These are phyloP conservation scores for Leucocoprinus leucothites DNA, from an alignment of 768 basidiomycete species.

Conservation along the genomic window DNA sequence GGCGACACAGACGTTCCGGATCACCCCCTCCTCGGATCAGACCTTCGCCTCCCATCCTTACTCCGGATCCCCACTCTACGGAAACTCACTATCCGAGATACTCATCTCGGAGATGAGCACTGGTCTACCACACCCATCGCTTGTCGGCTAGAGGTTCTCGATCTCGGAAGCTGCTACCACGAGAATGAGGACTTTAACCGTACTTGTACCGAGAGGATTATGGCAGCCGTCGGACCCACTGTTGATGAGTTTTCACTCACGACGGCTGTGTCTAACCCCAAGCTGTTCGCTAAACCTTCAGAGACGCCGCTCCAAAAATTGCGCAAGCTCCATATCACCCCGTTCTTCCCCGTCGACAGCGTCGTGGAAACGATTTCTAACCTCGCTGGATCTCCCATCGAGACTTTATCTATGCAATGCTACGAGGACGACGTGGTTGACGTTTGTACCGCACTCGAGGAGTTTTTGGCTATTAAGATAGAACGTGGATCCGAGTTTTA, in stretches of 20 bases:
- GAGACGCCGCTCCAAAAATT: slow-evolving; percentile 47
- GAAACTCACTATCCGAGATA: slow-evolving; percentile 63
- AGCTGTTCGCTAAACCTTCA: slow-evolving; percentile 37
- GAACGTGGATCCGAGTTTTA: slow-evolving; percentile 49
- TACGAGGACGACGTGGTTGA: slow-evolving; percentile 65
- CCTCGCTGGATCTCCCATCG: slow-evolving; percentile 58
- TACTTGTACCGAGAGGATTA: slow-evolving; percentile 55
- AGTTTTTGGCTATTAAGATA: slow-evolving; percentile 51
- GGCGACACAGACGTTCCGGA: slow-evolving; percentile 61
- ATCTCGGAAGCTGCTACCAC: slow-evolving; percentile 55
- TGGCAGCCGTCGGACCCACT: slow-evolving; percentile 53
- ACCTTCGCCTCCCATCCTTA: slow-evolving; percentile 63
- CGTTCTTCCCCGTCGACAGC: slow-evolving; percentile 59
- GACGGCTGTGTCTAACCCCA: slow-evolving; percentile 39
- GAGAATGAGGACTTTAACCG: slow-evolving; percentile 52
- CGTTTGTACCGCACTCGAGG: slow-evolving; percentile 51
- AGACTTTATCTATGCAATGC: slow-evolving; percentile 54
- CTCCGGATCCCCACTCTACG: slow-evolving; percentile 60
- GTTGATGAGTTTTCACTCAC: slow-evolving; percentile 55
- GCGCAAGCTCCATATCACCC: slow-evolving; percentile 55
- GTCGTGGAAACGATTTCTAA: slow-evolving; percentile 58
- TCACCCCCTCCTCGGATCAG: slow-evolving; percentile 49
- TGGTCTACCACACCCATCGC: slow-evolving; percentile 52
- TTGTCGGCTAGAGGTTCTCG: slow-evolving; percentile 53
- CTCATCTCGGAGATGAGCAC: slow-evolving; percentile 61